Base-by-base conservation (phyloP, 805 yeast genomes). In the Candida ponderosae region DNA sequence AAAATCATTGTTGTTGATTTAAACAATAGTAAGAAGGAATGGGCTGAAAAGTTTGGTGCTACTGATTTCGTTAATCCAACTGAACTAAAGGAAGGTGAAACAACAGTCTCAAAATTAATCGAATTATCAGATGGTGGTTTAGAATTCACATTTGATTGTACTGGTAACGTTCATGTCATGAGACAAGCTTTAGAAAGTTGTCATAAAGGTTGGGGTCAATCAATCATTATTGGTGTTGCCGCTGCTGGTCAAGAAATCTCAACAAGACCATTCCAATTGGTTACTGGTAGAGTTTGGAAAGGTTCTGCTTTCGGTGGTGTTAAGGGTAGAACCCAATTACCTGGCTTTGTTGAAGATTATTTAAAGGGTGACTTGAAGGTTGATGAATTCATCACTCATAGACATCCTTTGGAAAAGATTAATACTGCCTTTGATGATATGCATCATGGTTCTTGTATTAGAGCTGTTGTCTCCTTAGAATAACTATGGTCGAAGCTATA, bases 291-390 rank as follows among this genome's bases (percentile, higher is more conserved):
- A 68, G 95, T 85, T 37, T 90, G 98, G 97, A 84, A 77, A 63
- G 99, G 99, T 53, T 86, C 95, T 56, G 99, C 99, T n/a, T 93
- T 87, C 53, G 99, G 99, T 55, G 98, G 97, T 62, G 88, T 93
- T 57, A 93, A 93, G 68, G 97, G 98, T 59, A 83, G 97, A 70
- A 60, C 96, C 30, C 96, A 93, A 69, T 75, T 93, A 70, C 97
- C 95, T 35, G 86, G 79, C 17, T 72, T 89, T 40, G 95, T 93
- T 40, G 81, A 86, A 41, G 89, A 83, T 60, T 90, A 90, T 65
- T 63, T 84, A 69, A 63, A 65, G 32, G 96, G 96, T 49, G 71
- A 68, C 48, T 70, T 90, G 57, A 85, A 81, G 71, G 95, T 90
- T 45, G 96, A 88, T 56, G 96, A 93, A 60, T 93, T 87, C 65